A percentile compares a stretch with the other conserved stretches of the same genome.
These are phyloP conservation scores for Blastobotrys indianensis DNA, from an alignment of 1,139 yeast species.

Conservation along the genomic window DNA sequence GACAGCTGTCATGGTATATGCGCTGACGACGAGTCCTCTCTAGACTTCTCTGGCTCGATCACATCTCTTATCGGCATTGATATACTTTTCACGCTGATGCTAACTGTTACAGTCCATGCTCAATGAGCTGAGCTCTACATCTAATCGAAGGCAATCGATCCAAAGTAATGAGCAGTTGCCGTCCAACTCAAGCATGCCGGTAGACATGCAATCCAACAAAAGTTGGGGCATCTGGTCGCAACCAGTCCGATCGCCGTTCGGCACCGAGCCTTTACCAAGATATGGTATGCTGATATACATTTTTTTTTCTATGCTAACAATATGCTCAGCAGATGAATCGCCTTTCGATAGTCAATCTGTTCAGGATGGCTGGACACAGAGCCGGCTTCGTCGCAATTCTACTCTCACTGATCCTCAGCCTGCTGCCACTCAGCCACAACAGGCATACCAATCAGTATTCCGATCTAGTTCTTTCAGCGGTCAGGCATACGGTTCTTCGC, in stretches of 20 bases:
- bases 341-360: slow-evolving; percentile 9
- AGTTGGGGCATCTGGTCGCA: slow-evolving; percentile 9
- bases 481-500: slow-evolving; percentile 5
- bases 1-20: too few relatives aligned
- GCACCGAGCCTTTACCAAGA: slow-evolving; percentile 1
- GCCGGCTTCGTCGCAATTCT: slow-evolving; percentile 10
- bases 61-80: too few relatives aligned
- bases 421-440: background rate
- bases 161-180: slow-evolving; percentile 7
- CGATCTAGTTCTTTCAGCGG: slow-evolving; percentile 11
- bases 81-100: too few relatives aligned
- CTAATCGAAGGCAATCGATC: slow-evolving; percentile 8
- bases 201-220: slow-evolving; percentile 5
- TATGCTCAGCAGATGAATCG: slow-evolving; percentile 9
- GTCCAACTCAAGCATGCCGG: slow-evolving; percentile 1
- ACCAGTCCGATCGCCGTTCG: slow-evolving; percentile 9
- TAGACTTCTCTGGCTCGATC: too few relatives aligned
- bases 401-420: slow-evolving; percentile 13
- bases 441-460: slow-evolving; percentile 2
- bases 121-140: slow-evolving; percentile 11
- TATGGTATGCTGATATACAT: background rate
- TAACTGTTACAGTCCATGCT: slow-evolving; percentile 10
- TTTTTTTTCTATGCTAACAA: background rate
- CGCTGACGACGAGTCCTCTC: too few relatives aligned
- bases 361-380: slow-evolving; percentile 5